Base-by-base conservation (phyloP, 805 yeast species). In the Scheffersomyces coipomensis region DNA sequence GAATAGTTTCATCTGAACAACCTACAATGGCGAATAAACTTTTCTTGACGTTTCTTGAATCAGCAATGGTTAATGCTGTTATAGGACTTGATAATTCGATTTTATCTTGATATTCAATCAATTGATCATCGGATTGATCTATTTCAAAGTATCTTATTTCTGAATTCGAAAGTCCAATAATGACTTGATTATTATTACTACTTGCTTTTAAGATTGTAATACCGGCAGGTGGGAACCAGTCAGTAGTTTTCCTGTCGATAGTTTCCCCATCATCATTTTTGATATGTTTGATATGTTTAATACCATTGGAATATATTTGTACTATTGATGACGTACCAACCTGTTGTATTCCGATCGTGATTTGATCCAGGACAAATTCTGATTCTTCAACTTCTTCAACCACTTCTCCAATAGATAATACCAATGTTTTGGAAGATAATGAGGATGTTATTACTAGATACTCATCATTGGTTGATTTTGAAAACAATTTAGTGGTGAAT, bases 201-300 rank as follows among this genome's bases (percentile, higher is more conserved):
- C 86, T 55, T 0, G 88, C 83, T n/a, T 68, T 62, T 0, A 75
- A 51, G 29, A 93, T 72, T 18, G 74, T 67, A 16, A 81, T 76
- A 2, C 93, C 95, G 0, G 83, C 80, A 0, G 97, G 95, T 1
- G 96, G 88, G 21, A 60, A 66, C 98, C 98, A 93, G 45, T 84
- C 84, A 0, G 73, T 61, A 11, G 72, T 61, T n/a, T 62, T 55
- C 31, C 62, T 56, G 15, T 61, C 47, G 15, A 47, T 48, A 2
- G 49, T 51, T 4, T 51, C 48, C n/a, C 35, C 45, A 22, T 30
- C 38, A 12, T 38, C 46, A 10, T 40, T 35, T 4, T 4, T 4
- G 7, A 23, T 35, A 33, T 60, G 60, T 16, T 45, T 48, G 4
- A 66, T 58, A 48, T 85, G 88, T 12, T 83, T 69, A 17, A 91